Evolutionary conservation across 2,329 filamentous ascomycete genomes (phyloP).

Genomic region (Graphilbum sp.): DNA sequence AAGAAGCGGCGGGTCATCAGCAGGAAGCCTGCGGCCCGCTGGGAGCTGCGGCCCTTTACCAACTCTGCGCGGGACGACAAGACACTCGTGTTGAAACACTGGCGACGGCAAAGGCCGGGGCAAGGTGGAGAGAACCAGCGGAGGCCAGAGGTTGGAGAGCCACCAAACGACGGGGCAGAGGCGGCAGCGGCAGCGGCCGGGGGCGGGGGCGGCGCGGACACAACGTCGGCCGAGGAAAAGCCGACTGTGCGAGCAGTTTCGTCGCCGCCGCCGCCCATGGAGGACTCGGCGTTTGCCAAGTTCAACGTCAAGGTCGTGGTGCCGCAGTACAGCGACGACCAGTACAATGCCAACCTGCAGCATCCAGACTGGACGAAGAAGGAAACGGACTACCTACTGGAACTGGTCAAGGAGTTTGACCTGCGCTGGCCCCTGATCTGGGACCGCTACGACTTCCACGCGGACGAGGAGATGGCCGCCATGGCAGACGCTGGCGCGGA

Average conservation of each 20-base stretch:
- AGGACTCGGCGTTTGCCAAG: slow-evolving; percentile 60
- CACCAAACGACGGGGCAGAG: background rate
- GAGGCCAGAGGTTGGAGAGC: no score
- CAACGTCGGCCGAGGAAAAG: background rate
- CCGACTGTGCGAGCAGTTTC: background rate
- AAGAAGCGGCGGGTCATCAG: slow-evolving; percentile 40
- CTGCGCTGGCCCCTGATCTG: slow-evolving; percentile 82
- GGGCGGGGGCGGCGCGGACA: slow-evolving; percentile 4
- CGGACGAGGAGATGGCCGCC: slow-evolving; percentile 27
- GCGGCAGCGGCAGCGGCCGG: slow-evolving; percentile 7
- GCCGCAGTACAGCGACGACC: slow-evolving; percentile 70
- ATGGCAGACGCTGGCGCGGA: background rate
- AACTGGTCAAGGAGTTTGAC: slow-evolving; percentile 60
- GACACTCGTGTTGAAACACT: slow-evolving; percentile 56
- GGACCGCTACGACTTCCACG: slow-evolving; percentile 73
- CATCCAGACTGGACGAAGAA: slow-evolving; percentile 73
- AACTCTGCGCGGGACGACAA: slow-evolving; percentile 63
- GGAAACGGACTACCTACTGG: slow-evolving; percentile 84
- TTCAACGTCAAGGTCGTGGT: slow-evolving; percentile 71
- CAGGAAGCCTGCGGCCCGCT: slow-evolving; percentile 39
- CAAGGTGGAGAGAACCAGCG: no score
- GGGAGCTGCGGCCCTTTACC: slow-evolving; percentile 54
- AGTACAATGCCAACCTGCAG: slow-evolving; percentile 63
- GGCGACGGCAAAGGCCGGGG: slow-evolving; percentile 30
- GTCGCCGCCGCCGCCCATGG: slow-evolving; percentile 16